Base-by-base conservation (phyloP, 768 basidiomycete genomes). In the Boletus reticulatus region DNA sequence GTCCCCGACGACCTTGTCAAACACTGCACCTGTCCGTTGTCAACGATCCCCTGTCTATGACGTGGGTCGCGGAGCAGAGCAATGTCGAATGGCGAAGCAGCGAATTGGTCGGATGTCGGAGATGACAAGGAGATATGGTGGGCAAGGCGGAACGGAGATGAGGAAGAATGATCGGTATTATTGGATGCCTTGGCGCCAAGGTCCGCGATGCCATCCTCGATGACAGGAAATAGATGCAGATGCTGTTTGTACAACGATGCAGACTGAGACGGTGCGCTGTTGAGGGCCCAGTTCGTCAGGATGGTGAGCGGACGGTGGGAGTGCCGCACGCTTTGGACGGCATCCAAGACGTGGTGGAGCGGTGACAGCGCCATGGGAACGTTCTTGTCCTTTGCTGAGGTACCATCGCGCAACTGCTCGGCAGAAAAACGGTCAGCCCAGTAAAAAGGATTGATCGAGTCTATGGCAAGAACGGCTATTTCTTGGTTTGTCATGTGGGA, bases 381-480 rank as follows among this genome's bases (percentile, higher is more conserved):
- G 52, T 38, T 31, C 19, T 43, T 56, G 37, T 27, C 42, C n/a
- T 34, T 58, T 22, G 54, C 46, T 36, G 60, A 50, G 36, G 54
- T 51, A 38, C 59, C 53, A 17, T 62, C 58, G 37, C 73, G 78
- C 50, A 75, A 57, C 60, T 83, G 83, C 68, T 92, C 89, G 31
- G 73, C 71, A 38, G 75, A 73, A 65, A 84, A 85, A 41, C 87
- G 82, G 67, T 94, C 91, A 4, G 78, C 58, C 92, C 92, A 94
- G 70, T 89, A 82, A 64, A 87, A 90, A 0, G 88, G 68, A 66
- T 85, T 86, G 55, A 91, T 69, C 14, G 90, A 91, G 70, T 94
- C 92, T 44, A 94, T 74, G 11, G 82, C 83, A 37, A 94, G 70
- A 51, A 91, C 62, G 7, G 84, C 85, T 12, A 93, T 77, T 56